These are phyloP conservation scores for Apiotrichum montevideense DNA, from an alignment of 1,284 basidiomycete genomes.

Conservation along the genomic window DNA sequence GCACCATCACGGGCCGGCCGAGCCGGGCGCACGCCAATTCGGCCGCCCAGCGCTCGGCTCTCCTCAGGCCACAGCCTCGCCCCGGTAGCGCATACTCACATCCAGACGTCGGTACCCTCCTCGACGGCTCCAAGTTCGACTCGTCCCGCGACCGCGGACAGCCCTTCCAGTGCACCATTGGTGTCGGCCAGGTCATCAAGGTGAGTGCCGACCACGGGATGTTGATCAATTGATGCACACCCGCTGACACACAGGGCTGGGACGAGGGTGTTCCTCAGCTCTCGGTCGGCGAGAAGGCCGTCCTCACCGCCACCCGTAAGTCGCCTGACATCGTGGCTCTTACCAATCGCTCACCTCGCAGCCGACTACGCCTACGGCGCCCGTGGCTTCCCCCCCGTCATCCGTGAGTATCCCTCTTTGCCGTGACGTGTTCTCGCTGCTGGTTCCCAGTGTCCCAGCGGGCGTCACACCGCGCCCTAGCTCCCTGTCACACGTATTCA, in stretches of 20 bases:
- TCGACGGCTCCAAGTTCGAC: slow-evolving; percentile 48
- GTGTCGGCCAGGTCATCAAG: slow-evolving; percentile 72
- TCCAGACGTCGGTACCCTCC: slow-evolving; percentile 47
- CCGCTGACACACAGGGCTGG: slow-evolving; percentile 56
- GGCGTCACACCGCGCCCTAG: too few relatives aligned
- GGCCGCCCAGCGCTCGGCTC: too few relatives aligned
- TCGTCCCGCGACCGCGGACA: slow-evolving; percentile 48
- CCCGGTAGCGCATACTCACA: neutral
- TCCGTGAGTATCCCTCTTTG: slow-evolving; percentile 32
- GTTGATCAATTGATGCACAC: slow-evolving; percentile 17
- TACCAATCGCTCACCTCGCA: neutral
- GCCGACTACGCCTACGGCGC: slow-evolving; percentile 37
- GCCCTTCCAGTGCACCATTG: slow-evolving; percentile 68
- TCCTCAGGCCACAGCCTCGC: too few relatives aligned
- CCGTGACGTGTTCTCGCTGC: too few relatives aligned
- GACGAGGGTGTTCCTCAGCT: slow-evolving; percentile 77
- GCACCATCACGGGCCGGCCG: slow-evolving; percentile 3
- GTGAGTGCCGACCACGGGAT: neutral
- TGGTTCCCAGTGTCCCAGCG: too few relatives aligned
- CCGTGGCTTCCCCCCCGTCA: slow-evolving; percentile 65
- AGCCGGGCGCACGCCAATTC: too few relatives aligned
- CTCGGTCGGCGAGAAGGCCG: slow-evolving; percentile 70
- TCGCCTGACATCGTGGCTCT: slow-evolving; percentile 3
- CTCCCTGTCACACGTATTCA: too few relatives aligned
- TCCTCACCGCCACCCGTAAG: slow-evolving; percentile 51